Base-by-base conservation (phyloP, 805 yeast species). In the Yueomyces sinensis region DNA sequence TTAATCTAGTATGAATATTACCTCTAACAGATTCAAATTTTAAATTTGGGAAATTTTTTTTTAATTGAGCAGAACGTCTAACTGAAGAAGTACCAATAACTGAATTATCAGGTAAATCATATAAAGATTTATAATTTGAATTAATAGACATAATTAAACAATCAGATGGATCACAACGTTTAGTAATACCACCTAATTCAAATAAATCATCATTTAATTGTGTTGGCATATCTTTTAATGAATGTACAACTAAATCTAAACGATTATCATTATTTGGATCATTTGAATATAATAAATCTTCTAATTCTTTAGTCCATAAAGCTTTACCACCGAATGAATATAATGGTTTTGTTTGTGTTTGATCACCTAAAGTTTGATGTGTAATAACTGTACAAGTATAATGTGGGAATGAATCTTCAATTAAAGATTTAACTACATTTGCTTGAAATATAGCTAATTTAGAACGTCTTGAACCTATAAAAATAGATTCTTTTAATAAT, bases 321-420 rank as follows among this genome's bases (percentile, higher is more conserved):
- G 95, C 75, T 56, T 91, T 91, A 18, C 98, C 98, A 30, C 96
- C 97, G 59, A 91, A 91, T 4, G 94, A 73, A 57, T 89, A 91
- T 33, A 91, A 65, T 6, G 98, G 95, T 52, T 74, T 77, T 50
- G 68, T 71, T 52, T 76, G 91, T 22, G 81, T 77, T 51, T 82
- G 80, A 62, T 91, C 98, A 18, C 97, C 98, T 25, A 91, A 64
- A 1, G 98, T 89, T 35, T 78, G 70, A 27, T 83, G 67, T 3
- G 94, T 87, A 11, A 82, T 59, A 17, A 91, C 77, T 19, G 86
- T 76, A 52, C 87, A 79, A n/a, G 66, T 56, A 35, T 76, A 60
- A 19, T 76, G 67, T 11, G 91, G 86, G 51, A 74, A 79, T 16
- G 63, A 62, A 19, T 59, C 54, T 42, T 70, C 68, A 38, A 91